Evolutionary conservation across 2,329 filamentous ascomycete genomes (phyloP), one percentile per base, ranked within the genome.

Genomic region (Nothomitra cinnamomea): DNA sequence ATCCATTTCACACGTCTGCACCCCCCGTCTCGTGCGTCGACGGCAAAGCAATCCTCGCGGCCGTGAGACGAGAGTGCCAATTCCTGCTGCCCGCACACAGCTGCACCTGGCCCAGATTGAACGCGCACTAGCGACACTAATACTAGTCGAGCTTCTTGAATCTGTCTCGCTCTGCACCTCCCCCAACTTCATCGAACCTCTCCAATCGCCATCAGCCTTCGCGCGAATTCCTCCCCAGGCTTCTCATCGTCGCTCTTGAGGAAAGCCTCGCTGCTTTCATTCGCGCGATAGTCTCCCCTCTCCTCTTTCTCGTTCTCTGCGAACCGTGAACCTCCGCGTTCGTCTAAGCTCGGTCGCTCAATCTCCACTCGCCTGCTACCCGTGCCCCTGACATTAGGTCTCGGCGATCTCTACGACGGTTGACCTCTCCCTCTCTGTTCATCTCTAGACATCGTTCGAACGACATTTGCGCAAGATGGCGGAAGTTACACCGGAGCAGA

Each of bases 401-500:
- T 49, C 45, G 24, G 32, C 45, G 24, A 17, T 24, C 10, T 49
- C n/a, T 15, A 19, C 25, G 7, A 17, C 3, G 13, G n/a, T 35
- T 19, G 15, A 49, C 45, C 45, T 35, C 45, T 32, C 12, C 24
- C 10, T 32, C 28, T 32, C 28, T 10, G 28, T 32, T 32, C 28
- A 32, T 32, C 28, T 32, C n/a, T 22, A 49, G 45, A 4, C 45
- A 17, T 49, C 45, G 45, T 28, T 19, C 22, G 19, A 24, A 15
- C 25, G 22, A 49, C 19, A 49, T 13, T 35, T 28, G 10, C 13
- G 12, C 22, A 36, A 28, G 21, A 53, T 53, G 52, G 53, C 53
- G 15, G 53, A 53, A 21, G 49, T 55, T 13, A 43, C 71, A 73
- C 66, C 70, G 72, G 65, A 72, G 69, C 53, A 55, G 69, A 94